Evolutionary conservation across 208 protist genomes (phyloP), one percentile per base, ranked within the genome.

Genomic region (Naegleria lovaniensis): DNA sequence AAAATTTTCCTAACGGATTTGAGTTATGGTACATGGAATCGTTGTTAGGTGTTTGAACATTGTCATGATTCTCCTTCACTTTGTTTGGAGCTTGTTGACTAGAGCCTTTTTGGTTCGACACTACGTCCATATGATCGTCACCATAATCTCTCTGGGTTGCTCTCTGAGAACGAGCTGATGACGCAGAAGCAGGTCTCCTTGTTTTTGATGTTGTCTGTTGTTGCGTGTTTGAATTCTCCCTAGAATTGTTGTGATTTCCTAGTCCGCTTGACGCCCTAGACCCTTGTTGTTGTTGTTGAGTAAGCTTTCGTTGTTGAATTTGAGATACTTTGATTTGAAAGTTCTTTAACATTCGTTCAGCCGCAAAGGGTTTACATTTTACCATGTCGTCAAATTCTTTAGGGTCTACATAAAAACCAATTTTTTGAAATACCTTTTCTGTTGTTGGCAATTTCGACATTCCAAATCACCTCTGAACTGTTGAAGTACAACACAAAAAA

Each of bases 341-440:
- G n/a, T 96, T 94, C 25, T 95, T 96, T 41, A 99, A 94, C 90
- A 98, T 97, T 48, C 95, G 93, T 90, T 99, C 97, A 59, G 99
- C 96, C 11, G 96, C 97, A 11, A 96, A 96, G 0, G 97, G 97
- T 38, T 96, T 95, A 22, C 96, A 96, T 6, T 93, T 94, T 33
- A 95, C 93, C 90, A 98, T 96, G 90, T 97, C 95, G 58, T 98
- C 96, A 52, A 99, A 92, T 90, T 98, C 97, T 89, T 96, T 95
- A 55, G 90, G 89, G 5, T 95, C 93, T 58, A 99, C 94, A 58
- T 94, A 93, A 91, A 99, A 97, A 93, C 96, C 95, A 36, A 99
- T 93, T 92, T 97, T 98, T 86, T 96, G 95, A 89, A 99, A 97
- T 16, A 98, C 97, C 91, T 97, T 96, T 13, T 94, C 92, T 84